A percentile compares a stretch with the other conserved stretches of the same genome.
Evolutionary conservation across 257 asterid species (phyloP).

Genomic region (Plantago elongata): DNA sequence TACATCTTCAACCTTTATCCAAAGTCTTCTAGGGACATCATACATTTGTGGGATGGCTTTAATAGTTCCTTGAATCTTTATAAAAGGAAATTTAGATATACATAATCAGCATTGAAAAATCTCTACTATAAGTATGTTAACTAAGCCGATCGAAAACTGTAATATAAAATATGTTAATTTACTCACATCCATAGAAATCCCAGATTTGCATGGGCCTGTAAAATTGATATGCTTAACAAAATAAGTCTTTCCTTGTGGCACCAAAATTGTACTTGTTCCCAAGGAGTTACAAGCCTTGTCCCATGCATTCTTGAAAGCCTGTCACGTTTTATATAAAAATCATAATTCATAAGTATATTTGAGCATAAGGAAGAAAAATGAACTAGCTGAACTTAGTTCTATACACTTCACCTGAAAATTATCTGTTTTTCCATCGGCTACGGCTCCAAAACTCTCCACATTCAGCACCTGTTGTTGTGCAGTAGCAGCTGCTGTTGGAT

Average conservation of each 20-base stretch:
- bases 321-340: neutral
- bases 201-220: slow-evolving; percentile 60
- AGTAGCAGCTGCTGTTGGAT: slow-evolving; percentile 6
- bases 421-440: slow-evolving; percentile 51
- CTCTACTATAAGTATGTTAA: neutral
- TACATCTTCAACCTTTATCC: slow-evolving; percentile 66
- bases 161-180: neutral
- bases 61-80: slow-evolving; percentile 59
- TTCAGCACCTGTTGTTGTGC: slow-evolving; percentile 21
- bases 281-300: slow-evolving; percentile 48
- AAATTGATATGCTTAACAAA: slow-evolving; percentile 56
- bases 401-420: slow-evolving; percentile 47
- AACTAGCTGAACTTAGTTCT: neutral
- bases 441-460: slow-evolving; percentile 73
- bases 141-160: neutral
- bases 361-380: no score
- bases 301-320: slow-evolving; percentile 88
- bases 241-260: slow-evolving; percentile 54
- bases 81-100: neutral
- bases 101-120: no score
- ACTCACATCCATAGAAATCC: slow-evolving; percentile 55
- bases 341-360: no score
- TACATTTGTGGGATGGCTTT: slow-evolving; percentile 54
- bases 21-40: slow-evolving; percentile 43
- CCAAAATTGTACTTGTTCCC: slow-evolving; percentile 32